Conservation (phyloP, 352 stramenopile genomes). For the Halophytophthora batemanensis region DNA sequence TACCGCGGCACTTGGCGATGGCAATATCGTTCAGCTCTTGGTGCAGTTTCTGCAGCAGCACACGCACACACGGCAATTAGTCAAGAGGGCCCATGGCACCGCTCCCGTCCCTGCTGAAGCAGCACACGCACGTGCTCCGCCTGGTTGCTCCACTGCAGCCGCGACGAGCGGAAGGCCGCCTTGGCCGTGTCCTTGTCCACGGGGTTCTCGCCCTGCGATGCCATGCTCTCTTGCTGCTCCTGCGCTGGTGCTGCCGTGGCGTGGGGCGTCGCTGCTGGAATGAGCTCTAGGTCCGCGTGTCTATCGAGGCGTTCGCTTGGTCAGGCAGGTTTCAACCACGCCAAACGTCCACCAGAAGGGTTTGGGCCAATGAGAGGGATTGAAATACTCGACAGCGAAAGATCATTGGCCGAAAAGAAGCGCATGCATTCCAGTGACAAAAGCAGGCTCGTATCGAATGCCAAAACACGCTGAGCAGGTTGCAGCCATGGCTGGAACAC, state of each 20-base stretch:
- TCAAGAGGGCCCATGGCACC: no score
- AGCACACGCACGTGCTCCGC: slow-evolving; percentile 61
- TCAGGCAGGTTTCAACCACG: no score
- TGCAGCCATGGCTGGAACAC: no score
- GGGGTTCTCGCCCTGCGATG: slow-evolving; percentile 25
- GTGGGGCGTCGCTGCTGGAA: neutral
- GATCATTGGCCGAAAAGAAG: no score
- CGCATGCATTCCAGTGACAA: no score
- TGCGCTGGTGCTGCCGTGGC: neutral
- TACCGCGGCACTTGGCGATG: slow-evolving; percentile 65
- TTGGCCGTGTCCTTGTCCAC: slow-evolving; percentile 76
- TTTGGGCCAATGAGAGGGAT: no score
- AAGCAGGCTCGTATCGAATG: no score
- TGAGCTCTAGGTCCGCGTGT: neutral
- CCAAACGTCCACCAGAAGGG: no score
- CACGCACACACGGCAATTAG: neutral
- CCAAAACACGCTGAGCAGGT: no score
- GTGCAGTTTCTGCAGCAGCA: slow-evolving; percentile 55
- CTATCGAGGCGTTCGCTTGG: no score
- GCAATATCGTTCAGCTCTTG: slow-evolving; percentile 83
- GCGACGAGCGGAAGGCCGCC: slow-evolving; percentile 66
- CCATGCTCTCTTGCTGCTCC: neutral
- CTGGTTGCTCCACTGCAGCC: slow-evolving; percentile 82
- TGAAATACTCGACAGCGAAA: no score
- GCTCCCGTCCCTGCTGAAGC: neutral